Conservation (phyloP, 2,329 filamentous ascomycete genomes). For the Neopestalotiopsis clavispora region DNA sequence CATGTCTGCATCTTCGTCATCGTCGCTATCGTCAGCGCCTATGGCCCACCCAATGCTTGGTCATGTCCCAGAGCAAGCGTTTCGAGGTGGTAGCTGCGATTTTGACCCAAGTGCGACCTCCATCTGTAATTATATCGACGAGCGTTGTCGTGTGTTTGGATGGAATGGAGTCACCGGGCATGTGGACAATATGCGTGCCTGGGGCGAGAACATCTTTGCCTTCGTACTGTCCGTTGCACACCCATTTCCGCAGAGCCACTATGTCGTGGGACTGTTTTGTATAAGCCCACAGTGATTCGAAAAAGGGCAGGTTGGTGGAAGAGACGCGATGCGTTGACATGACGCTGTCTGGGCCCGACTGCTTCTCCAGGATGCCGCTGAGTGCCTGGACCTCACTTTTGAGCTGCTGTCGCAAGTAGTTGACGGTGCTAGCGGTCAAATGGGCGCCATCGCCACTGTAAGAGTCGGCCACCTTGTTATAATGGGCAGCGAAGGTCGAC, state of each 20-base stretch:
- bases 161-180: conserved; percentile 29
- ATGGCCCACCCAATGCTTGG: conserved; percentile 34
- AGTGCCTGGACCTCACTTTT: conserved; percentile 16
- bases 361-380: conserved; percentile 8
- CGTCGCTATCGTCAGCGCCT: conserved; percentile 32
- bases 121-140: conserved; percentile 36
- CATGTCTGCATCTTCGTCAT: conserved; percentile 22
- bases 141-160: conserved; percentile 27
- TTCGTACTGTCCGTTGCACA: conserved; percentile 29
- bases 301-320: conserved; percentile 32
- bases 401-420: conserved; percentile 12
- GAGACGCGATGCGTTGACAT: conserved; percentile 9
- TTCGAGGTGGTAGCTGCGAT: conserved; percentile 37
- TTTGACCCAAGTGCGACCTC: conserved; percentile 36
- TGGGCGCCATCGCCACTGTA: conserved; percentile 7
- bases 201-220: conserved; percentile 32
- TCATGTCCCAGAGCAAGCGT: conserved; percentile 35
- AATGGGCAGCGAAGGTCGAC: conserved; percentile 10
- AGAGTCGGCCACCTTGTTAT: background rate
- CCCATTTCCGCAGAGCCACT: conserved; percentile 32
- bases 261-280: conserved; percentile 33
- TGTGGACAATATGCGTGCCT: conserved; percentile 33
- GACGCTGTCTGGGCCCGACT: background rate
- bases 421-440: conserved; percentile 1
- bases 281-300: conserved; percentile 34